Evolutionary conservation across 306 rosid species (phyloP).

Genomic region (Quercus gilva): DNA sequence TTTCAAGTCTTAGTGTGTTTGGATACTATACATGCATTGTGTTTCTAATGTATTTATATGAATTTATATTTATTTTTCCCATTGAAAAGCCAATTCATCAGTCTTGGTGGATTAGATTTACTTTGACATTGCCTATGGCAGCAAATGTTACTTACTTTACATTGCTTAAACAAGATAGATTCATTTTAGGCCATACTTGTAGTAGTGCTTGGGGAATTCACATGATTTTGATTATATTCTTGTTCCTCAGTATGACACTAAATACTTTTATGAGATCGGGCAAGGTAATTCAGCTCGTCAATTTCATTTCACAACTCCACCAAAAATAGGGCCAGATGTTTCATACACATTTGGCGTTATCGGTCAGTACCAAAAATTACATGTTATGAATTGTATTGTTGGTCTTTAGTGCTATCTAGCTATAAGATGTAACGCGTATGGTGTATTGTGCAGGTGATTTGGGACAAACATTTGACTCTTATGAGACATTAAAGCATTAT

Average conservation of each 20-base stretch:
- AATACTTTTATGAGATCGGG: conserved; percentile 68
- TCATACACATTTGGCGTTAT: conserved; percentile 74
- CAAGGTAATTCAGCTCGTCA: conserved; percentile 40
- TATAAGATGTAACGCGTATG: neutral
- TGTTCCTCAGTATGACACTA: conserved; percentile 43
- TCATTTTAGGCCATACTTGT: too few relatives aligned
- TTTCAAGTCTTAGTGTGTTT: neutral
- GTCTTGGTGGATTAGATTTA: too few relatives aligned
- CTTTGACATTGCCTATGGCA: too few relatives aligned
- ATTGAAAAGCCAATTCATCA: too few relatives aligned
- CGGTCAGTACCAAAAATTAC: conserved; percentile 29
- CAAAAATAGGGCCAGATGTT: conserved; percentile 65
- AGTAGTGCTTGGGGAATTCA: too few relatives aligned
- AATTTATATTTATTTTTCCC: too few relatives aligned
- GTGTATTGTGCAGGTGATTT: conserved; percentile 55
- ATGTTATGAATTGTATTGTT: neutral
- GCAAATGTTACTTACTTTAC: too few relatives aligned
- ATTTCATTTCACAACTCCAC: conserved; percentile 73
- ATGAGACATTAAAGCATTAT: conserved; percentile 59
- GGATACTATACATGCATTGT: too few relatives aligned
- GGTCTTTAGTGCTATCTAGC: neutral
- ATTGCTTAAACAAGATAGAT: too few relatives aligned
- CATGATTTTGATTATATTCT: neutral
- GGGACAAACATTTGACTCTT: conserved; percentile 71
- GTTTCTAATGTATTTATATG: too few relatives aligned